phyloP scores from a whole-genome alignment of 1,139 yeast species.

The Blastobotrys capitulatus region DNA sequence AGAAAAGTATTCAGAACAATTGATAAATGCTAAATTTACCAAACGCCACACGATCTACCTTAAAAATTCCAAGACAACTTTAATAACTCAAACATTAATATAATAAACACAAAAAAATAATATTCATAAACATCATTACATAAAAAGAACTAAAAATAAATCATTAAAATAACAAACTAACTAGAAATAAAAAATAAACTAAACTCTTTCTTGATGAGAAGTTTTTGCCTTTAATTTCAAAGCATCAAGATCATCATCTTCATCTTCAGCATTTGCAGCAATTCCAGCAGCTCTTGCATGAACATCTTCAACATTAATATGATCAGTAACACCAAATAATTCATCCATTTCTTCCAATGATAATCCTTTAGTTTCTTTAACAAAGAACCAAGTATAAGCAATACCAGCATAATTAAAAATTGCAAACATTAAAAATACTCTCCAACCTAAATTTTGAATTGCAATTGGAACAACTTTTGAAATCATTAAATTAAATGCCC shows the following conservation, averaged over 20 bases:
- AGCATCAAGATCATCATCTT: slow-evolving; percentile 2
- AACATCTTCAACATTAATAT: slow-evolving; percentile 11
- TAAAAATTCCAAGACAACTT: too few relatives aligned
- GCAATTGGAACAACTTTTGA: slow-evolving; percentile 42
- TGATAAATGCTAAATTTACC: too few relatives aligned
- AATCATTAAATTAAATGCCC: slow-evolving; percentile 68
- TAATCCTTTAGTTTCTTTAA: slow-evolving; percentile 23
- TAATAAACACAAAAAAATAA: too few relatives aligned
- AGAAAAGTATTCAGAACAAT: too few relatives aligned
- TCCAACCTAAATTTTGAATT: slow-evolving; percentile 33
- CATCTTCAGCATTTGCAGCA: slow-evolving; percentile 9
- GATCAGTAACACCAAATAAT: slow-evolving; percentile 31
- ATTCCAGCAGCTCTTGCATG: slow-evolving; percentile 8
- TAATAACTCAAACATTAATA: too few relatives aligned
- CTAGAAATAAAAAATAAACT: too few relatives aligned
- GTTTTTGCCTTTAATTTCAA: slow-evolving; percentile 1
- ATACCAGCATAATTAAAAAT: slow-evolving; percentile 15
- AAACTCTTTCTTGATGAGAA: slow-evolving; percentile 4
- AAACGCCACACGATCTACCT: too few relatives aligned
- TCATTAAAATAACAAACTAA: too few relatives aligned
- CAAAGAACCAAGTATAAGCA: slow-evolving; percentile 10
- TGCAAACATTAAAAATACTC: slow-evolving; percentile 50
- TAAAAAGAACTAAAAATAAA: too few relatives aligned
- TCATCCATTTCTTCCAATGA: slow-evolving; percentile 28
- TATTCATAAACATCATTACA: too few relatives aligned